These are phyloP conservation scores for Pholiota molesta DNA, from an alignment of 768 basidiomycete species.

Conservation along the genomic window DNA sequence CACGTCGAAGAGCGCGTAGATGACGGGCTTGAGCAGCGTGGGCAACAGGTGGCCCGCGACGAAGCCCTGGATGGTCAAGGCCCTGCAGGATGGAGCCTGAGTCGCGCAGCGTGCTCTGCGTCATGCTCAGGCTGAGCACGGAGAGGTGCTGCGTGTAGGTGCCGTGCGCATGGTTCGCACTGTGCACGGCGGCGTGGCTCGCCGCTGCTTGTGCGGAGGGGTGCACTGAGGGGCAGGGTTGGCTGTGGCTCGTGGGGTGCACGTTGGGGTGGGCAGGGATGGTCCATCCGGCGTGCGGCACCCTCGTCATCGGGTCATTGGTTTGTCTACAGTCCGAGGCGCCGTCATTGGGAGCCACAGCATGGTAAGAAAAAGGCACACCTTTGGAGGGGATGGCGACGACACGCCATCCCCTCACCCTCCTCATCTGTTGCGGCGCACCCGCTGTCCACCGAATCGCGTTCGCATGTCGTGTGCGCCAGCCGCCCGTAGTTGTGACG, in stretches of 20 bases:
- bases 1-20: conserved; percentile 60
- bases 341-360: too few relatives aligned
- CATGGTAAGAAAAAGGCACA: too few relatives aligned
- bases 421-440: too few relatives aligned
- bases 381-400: too few relatives aligned
- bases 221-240: not conserved
- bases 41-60: conserved; percentile 50
- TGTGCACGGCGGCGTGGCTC: conserved; percentile 11
- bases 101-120: conserved; percentile 42
- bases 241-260: conserved; percentile 19
- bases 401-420: too few relatives aligned
- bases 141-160: conserved; percentile 21
- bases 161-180: conserved; percentile 20
- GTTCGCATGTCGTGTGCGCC: too few relatives aligned
- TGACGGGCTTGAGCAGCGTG: conserved; percentile 50
- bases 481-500: too few relatives aligned
- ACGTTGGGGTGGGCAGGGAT: conserved; percentile 18
- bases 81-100: conserved; percentile 51
- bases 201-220: conserved; percentile 19
- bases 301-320: too few relatives aligned
- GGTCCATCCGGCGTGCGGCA: too few relatives aligned
- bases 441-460: too few relatives aligned
- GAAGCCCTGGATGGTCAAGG: conserved; percentile 56
- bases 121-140: conserved; percentile 30
- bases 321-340: too few relatives aligned